Evolutionary conservation across 176 grass and related monocot species (phyloP).

Genomic region (Oryza nivara): DNA sequence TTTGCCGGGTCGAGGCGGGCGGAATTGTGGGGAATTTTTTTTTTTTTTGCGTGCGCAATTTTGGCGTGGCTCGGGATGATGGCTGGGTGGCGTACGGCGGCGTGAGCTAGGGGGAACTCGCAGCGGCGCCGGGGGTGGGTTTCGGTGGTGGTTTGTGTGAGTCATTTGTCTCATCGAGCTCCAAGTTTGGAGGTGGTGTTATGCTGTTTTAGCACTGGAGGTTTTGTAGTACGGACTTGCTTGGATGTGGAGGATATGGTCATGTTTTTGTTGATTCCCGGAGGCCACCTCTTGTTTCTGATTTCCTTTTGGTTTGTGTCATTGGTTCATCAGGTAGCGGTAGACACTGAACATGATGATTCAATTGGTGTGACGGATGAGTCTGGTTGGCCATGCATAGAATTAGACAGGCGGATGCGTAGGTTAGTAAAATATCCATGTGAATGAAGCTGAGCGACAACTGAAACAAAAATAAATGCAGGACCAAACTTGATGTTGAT

Average conservation of each 20-base stretch:
- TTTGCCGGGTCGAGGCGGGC: not conserved
- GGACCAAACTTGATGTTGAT: not conserved
- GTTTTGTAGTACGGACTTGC: not conserved
- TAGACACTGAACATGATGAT: not conserved
- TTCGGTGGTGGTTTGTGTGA: not conserved
- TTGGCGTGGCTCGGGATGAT: slow-evolving; percentile 1
- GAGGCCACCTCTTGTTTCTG: not conserved
- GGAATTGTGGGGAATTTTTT: not conserved
- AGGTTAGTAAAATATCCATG: not conserved
- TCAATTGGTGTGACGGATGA: not conserved
- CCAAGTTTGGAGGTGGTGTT: not conserved
- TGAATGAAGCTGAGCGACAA: not conserved
- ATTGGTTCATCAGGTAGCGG: not conserved
- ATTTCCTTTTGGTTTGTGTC: not conserved
- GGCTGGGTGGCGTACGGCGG: not conserved
- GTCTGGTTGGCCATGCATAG: not conserved
- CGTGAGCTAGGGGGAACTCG: not conserved
- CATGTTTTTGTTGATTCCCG: not conserved
- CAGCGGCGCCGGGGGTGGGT: not conserved
- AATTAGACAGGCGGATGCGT: not conserved
- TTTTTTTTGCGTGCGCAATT: not conserved
- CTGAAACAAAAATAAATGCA: not conserved
- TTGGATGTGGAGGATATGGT: not conserved
- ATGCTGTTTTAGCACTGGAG: not conserved
- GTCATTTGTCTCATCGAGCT: not conserved